Percentiles rank a stretch among this genome's conserved stretches.
Evolutionary conservation across 2,329 filamentous ascomycete species (phyloP).

Genomic region (Colletotrichum navitas): DNA sequence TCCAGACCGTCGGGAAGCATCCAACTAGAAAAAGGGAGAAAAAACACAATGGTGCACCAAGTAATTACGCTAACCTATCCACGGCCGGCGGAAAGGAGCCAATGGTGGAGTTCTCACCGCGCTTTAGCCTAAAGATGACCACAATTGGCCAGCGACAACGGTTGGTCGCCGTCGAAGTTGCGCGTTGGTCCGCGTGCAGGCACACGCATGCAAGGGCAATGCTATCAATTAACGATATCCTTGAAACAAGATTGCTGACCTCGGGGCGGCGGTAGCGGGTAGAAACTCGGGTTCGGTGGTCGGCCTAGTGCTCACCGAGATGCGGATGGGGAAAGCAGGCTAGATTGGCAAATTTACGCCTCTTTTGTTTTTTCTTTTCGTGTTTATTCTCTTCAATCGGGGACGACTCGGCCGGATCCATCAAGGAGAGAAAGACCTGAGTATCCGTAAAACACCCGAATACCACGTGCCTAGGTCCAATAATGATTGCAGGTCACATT

Average conservation of each 20-base stretch:
- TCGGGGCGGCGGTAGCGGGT: no score
- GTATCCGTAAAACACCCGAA: background rate
- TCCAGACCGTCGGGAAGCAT: background rate
- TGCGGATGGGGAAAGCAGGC: background rate
- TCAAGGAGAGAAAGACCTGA: background rate
- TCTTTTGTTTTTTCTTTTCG: no score
- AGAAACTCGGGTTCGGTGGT: background rate
- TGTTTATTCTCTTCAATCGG: no score
- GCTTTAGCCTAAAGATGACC: background rate
- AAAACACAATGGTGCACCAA: background rate
- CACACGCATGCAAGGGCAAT: background rate
- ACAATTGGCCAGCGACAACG: background rate
- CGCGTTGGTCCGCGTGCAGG: background rate
- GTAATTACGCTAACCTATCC: background rate
- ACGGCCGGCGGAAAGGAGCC: background rate
- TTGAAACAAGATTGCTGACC: background rate
- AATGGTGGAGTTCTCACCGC: background rate
- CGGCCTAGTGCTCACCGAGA: conserved; percentile 11
- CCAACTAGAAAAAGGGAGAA: background rate
- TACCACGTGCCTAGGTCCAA: background rate
- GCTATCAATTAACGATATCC: background rate
- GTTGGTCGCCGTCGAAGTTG: background rate
- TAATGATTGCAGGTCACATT: conserved; percentile 14
- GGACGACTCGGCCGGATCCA: background rate
- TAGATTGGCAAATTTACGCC: background rate